A percentile compares a stretch with the other conserved stretches of the same genome.
Evolutionary conservation across 495 filamentous ascomycete species (phyloP).

Genomic region (Aspergillus nidulans): DNA sequence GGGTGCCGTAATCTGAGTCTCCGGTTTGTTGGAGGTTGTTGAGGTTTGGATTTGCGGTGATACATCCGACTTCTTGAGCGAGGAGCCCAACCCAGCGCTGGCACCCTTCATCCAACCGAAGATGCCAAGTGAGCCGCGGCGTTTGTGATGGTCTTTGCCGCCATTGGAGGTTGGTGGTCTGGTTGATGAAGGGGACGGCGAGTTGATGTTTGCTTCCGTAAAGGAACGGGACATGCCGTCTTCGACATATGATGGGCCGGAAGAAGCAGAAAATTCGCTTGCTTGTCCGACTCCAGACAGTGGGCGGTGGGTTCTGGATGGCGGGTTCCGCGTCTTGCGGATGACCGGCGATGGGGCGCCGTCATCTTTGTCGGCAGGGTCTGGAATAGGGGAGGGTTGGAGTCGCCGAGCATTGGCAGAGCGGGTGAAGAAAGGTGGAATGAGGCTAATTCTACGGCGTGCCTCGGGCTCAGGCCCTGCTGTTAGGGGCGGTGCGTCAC

Average conservation of each 20-base stretch:
- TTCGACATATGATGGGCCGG: slow-evolving; percentile 14
- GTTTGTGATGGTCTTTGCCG: slow-evolving; percentile 30
- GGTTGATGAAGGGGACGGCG: background rate
- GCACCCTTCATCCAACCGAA: slow-evolving; percentile 44
- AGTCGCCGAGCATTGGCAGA: slow-evolving; percentile 22
- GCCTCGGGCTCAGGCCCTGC: slow-evolving; percentile 22
- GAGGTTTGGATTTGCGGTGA: background rate
- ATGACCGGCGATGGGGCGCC: slow-evolving; percentile 37
- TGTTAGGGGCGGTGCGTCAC: slow-evolving; percentile 3
- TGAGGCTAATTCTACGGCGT: slow-evolving; percentile 34
- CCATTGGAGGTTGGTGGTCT: slow-evolving; percentile 31
- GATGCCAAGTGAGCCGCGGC: slow-evolving; percentile 38
- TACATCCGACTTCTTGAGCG: slow-evolving; percentile 21
- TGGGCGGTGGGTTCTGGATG: background rate
- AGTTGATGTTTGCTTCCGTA: slow-evolving; percentile 22
- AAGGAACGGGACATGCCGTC: slow-evolving; percentile 27
- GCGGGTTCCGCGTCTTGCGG: slow-evolving; percentile 23
- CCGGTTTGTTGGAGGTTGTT: background rate
- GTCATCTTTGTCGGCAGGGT: slow-evolving; percentile 25
- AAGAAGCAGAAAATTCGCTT: background rate
- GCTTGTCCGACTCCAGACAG: background rate
- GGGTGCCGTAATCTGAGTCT: slow-evolving; percentile 5
- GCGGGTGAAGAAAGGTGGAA: slow-evolving; percentile 34
- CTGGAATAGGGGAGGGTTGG: slow-evolving; percentile 26
- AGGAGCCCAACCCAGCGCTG: slow-evolving; percentile 25